phyloP scores from a whole-genome alignment of 2,329 filamentous ascomycete species.

The Penicillium sp. region DNA sequence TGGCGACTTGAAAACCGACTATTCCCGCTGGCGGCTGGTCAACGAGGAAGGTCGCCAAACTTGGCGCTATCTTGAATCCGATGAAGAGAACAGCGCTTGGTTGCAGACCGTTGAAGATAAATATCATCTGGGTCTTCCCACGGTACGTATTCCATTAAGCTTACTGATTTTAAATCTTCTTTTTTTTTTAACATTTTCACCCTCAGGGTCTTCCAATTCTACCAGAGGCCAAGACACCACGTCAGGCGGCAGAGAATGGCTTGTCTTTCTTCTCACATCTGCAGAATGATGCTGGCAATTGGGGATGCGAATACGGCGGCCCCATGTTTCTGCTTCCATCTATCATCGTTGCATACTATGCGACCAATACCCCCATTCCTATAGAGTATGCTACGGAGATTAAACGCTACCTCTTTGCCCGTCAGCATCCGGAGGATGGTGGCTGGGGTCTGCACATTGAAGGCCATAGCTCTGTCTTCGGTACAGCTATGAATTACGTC shows the following conservation, averaged over 20 bases:
- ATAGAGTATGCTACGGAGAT: conserved; percentile 82
- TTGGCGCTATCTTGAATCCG: conserved; percentile 84
- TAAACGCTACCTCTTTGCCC: conserved; percentile 86
- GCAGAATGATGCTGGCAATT: conserved; percentile 86
- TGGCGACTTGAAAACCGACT: conserved; percentile 68
- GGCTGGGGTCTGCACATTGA: conserved; percentile 98
- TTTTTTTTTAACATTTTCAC: conserved; percentile 6
- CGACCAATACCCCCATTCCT: conserved; percentile 84
- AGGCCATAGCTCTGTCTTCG: conserved; percentile 88
- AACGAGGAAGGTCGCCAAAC: conserved; percentile 85
- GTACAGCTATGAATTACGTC: conserved; percentile 86
- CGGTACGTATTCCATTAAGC: conserved; percentile 57
- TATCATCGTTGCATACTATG: conserved; percentile 82
- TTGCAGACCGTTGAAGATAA: conserved; percentile 89
- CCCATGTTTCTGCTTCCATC: conserved; percentile 95
- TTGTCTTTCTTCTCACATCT: conserved; percentile 87
- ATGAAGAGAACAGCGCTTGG: conserved; percentile 74
- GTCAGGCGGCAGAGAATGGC: conserved; percentile 80
- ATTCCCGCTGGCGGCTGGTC: conserved; percentile 78
- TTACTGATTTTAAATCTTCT: not conserved
- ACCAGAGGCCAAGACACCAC: conserved; percentile 69
- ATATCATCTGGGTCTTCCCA: conserved; percentile 78
- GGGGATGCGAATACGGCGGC: conserved; percentile 97
- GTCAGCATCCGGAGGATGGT: conserved; percentile 84
- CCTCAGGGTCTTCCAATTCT: conserved; percentile 73